phyloP scores from a whole-genome alignment of 352 stramenopile genomes.

The Poterioochromonas sp. region DNA sequence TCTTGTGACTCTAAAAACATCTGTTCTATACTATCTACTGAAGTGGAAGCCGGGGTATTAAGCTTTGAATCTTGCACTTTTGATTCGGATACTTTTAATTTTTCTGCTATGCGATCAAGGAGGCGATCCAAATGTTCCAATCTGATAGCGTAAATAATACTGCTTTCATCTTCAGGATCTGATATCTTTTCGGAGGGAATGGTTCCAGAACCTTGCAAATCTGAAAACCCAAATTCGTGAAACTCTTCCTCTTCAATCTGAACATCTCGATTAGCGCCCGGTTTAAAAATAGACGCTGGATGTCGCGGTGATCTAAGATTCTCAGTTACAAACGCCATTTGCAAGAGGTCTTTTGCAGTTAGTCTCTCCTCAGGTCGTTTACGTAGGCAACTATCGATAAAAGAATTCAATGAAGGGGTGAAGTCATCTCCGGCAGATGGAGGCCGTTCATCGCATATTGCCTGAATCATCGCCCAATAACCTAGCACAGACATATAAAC shows the following conservation, averaged over 20 bases:
- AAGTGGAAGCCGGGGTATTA: too few species aligned
- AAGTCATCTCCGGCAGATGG: not conserved
- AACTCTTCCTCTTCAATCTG: too few species aligned
- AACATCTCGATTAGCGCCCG: not conserved
- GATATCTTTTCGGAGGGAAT: not conserved
- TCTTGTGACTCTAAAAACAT: too few species aligned
- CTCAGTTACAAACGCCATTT: not conserved
- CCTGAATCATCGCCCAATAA: constrained; percentile 24
- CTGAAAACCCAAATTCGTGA: too few species aligned
- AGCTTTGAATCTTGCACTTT: too few species aligned
- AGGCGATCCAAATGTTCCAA: constrained; percentile 2
- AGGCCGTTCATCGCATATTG: constrained; percentile 1
- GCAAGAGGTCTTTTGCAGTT: not conserved
- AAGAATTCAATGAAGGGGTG: not conserved
- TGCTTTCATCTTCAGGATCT: not conserved
- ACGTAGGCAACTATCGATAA: constrained; percentile 19
- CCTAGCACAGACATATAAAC: too few species aligned
- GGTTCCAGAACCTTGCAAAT: too few species aligned
- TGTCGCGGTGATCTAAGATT: not conserved
- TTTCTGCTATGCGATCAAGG: not conserved
- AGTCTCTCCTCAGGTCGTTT: not conserved
- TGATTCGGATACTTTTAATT: too few species aligned
- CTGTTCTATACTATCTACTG: too few species aligned
- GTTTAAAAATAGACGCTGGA: not conserved
- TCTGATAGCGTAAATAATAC: not conserved